phyloP scores from a whole-genome alignment of 768 basidiomycete species.

The Boletus tomentosulus region DNA sequence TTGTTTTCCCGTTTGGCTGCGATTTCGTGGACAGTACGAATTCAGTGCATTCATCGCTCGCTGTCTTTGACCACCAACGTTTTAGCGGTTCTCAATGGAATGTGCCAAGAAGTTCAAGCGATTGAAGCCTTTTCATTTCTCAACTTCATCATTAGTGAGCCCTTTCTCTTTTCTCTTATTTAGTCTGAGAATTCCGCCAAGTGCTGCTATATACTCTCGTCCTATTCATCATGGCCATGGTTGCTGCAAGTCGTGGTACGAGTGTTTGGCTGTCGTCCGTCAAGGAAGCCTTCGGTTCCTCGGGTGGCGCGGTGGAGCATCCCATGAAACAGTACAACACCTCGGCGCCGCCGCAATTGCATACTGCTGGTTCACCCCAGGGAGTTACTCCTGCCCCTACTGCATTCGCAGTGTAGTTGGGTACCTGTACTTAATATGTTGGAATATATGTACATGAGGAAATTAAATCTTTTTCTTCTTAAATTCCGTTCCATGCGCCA shows the following conservation, averaged over 20 bases:
- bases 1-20: slow-evolving; percentile 12
- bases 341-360: slow-evolving; percentile 5
- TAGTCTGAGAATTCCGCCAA: slow-evolving; percentile 11
- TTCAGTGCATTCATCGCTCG: background rate
- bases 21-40: slow-evolving; percentile 2
- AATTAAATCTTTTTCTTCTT: background rate
- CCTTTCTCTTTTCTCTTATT: background rate
- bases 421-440: background rate
- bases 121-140: slow-evolving; percentile 36
- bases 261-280: slow-evolving; percentile 33
- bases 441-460: background rate
- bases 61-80: background rate
- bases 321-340: slow-evolving; percentile 16
- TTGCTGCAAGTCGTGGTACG: slow-evolving; percentile 28
- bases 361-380: background rate
- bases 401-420: background rate
- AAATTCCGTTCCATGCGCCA: slow-evolving; percentile 10
- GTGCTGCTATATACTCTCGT: slow-evolving; percentile 31
- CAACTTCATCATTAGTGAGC: slow-evolving; percentile 33
- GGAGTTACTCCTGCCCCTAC: background rate
- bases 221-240: slow-evolving; percentile 23
- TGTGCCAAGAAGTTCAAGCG: slow-evolving; percentile 30
- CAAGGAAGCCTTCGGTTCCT: slow-evolving; percentile 23
- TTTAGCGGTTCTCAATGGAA: slow-evolving; percentile 8
- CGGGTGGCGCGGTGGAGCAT: slow-evolving; percentile 4